Evolutionary conservation across 202 grass and related monocot genomes (phyloP), one percentile per base, ranked within the genome.

Genomic region (Setaria viridis): DNA sequence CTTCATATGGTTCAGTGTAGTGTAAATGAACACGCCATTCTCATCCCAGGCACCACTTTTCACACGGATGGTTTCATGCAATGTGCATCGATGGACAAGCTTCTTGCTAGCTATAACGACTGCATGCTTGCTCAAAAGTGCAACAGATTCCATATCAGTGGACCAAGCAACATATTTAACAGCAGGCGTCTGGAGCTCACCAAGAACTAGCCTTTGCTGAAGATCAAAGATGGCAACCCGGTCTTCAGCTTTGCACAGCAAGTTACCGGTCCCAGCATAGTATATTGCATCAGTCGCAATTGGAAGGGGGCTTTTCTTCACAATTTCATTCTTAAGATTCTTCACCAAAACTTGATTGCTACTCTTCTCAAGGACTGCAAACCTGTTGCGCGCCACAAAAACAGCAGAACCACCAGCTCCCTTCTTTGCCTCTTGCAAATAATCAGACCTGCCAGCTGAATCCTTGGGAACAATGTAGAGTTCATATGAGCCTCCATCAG

Each of bases 11-110:
- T 99, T 99, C 84, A 99, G 58, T 9, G 97, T 99, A 15, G 90
- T 93, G 77, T 99, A 99, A 76, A 99, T 85, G 45, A 99, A 97
- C 73, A 99, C 87, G 5, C 92, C 92, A 45, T 99, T 97, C 74
- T 99, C 97, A 90, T 99, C 97, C 97, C 97, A 99, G 30, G 97
- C 97, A 76, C 97, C 97, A 88, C 97, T 99, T 88, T 99, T 99
- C 47, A 99, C 93, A 85, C 97, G 94, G 10, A 97, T 97, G 32
- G 97, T 99, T 88, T 99, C 97, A 62, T 99, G 97, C 48, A 99
- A 82, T 67, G 97, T 99, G 78, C 87, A 99, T 19, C 77, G 87
- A 59, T 94, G 97, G 45, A 94, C 88, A 87, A 99, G 91, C 74
- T 89, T 94, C 85, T 99, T 96, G 79, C 21, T 91, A 85, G 97